Conservation (phyloP, 805 yeast genomes). For the Teunomyces gatunensis region DNA sequence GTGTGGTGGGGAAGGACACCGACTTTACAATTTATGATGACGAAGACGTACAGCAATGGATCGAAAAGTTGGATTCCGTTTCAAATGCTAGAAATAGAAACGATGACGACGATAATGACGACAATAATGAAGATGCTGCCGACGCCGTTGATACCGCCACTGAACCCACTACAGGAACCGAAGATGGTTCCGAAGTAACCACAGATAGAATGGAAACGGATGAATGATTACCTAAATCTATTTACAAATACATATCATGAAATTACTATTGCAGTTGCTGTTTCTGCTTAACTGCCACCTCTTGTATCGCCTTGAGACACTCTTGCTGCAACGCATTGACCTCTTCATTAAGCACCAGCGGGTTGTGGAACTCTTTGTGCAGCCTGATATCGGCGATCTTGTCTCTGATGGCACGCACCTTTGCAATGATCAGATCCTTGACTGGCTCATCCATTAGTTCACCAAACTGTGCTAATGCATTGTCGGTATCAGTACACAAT, state of each 20-base stretch:
- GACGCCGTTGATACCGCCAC: slow-evolving; percentile 15
- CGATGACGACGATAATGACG: slow-evolving; percentile 28
- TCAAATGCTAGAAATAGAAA: slow-evolving; percentile 54
- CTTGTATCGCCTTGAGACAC: slow-evolving; percentile 38
- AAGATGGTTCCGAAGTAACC: slow-evolving; percentile 11
- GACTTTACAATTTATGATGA: slow-evolving; percentile 81
- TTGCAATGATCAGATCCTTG: slow-evolving; percentile 25
- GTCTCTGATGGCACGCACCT: slow-evolving; percentile 19
- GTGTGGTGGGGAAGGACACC: slow-evolving; percentile 82
- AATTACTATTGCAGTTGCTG: slow-evolving; percentile 7
- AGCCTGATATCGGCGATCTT: slow-evolving; percentile 36
- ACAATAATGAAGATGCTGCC: slow-evolving; percentile 17
- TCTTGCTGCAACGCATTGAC: slow-evolving; percentile 38
- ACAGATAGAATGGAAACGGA: slow-evolving; percentile 43
- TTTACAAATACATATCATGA: slow-evolving; percentile 5
- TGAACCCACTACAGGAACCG: slow-evolving; percentile 10
- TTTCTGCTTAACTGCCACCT: slow-evolving; percentile 37
- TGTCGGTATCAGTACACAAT: slow-evolving; percentile 82
- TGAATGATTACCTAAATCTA: slow-evolving; percentile 12
- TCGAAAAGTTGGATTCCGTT: slow-evolving; percentile 67
- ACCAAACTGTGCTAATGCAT: slow-evolving; percentile 73
- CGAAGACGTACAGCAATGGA: slow-evolving; percentile 81
- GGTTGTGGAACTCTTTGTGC: slow-evolving; percentile 29
- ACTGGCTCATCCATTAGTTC: slow-evolving; percentile 48
- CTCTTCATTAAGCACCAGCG: slow-evolving; percentile 28